phyloP scores from a whole-genome alignment of 176 grass and related monocot species.

The Aechmea fasciata region DNA sequence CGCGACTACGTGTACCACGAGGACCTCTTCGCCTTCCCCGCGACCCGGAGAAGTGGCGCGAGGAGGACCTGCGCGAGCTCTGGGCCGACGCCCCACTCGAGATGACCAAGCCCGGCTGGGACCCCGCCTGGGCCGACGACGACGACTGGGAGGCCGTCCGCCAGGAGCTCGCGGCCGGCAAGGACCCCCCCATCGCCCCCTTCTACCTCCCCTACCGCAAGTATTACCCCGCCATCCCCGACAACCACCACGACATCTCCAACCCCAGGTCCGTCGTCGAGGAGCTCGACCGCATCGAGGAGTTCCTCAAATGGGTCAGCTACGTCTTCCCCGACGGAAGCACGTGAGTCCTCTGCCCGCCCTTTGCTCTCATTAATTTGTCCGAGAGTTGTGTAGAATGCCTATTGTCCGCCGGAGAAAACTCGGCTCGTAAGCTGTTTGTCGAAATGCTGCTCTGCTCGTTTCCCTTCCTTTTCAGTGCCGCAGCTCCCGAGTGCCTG shows the following conservation, averaged over 20 bases:
- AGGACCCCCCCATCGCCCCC: conserved; percentile 16
- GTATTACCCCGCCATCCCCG: conserved; percentile 20
- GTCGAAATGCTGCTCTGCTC: neutral
- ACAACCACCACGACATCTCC: conserved; percentile 28
- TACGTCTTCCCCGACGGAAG: conserved; percentile 21
- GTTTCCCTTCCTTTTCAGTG: neutral
- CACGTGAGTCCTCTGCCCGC: conserved; percentile 10
- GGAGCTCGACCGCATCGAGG: conserved; percentile 30
- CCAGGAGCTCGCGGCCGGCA: neutral
- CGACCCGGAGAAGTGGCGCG: conserved; percentile 32
- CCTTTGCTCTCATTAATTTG: neutral
- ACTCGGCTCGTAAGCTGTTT: neutral
- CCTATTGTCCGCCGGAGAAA: neutral
- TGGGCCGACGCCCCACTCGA: conserved; percentile 23
- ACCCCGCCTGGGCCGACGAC: conserved; percentile 18
- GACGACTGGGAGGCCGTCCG: conserved; percentile 15
- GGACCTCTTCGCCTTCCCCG: conserved; percentile 26
- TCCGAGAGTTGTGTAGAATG: neutral
- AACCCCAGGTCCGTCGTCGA: conserved; percentile 20
- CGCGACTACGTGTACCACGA: conserved; percentile 2
- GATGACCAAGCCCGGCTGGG: conserved; percentile 22
- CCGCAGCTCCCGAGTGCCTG: neutral
- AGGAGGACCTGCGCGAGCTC: conserved; percentile 30
- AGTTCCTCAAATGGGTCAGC: conserved; percentile 26
- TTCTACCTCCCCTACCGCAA: conserved; percentile 28